phyloP scores from a whole-genome alignment of 441 rosid species.

The Theobroma grandiflorum region DNA sequence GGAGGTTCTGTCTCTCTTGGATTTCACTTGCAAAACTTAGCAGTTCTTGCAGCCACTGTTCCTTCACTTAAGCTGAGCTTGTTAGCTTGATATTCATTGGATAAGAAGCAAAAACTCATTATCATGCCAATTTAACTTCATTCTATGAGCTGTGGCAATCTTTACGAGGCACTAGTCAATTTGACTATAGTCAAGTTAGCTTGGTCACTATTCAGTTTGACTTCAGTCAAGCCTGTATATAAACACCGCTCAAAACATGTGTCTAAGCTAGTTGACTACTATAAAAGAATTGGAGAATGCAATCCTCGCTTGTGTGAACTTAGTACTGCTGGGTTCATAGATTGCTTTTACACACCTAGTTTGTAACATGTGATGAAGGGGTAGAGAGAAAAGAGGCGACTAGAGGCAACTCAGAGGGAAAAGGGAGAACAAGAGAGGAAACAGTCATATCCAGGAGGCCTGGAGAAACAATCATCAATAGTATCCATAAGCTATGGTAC shows the following conservation, averaged over 20 bases:
- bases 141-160: neutral
- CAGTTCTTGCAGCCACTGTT: neutral
- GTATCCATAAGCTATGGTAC: too few species aligned
- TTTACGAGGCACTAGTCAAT: neutral
- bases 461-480: neutral
- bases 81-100: neutral
- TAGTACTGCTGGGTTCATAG: neutral
- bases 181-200: neutral
- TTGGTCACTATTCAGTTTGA: neutral
- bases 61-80: neutral
- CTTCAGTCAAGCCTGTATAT: slow-evolving; percentile 12
- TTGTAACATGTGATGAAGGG: neutral
- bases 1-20: neutral
- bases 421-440: neutral
- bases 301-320: neutral
- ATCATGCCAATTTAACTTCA: neutral
- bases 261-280: neutral
- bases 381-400: neutral
- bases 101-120: neutral
- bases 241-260: neutral
- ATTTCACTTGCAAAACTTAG: neutral
- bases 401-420: neutral
- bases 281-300: neutral
- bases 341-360: slow-evolving; percentile 4
- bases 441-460: neutral